Evolutionary conservation across 2,329 filamentous ascomycete genomes (phyloP).

Genomic region (Grosmannia clavigera): DNA sequence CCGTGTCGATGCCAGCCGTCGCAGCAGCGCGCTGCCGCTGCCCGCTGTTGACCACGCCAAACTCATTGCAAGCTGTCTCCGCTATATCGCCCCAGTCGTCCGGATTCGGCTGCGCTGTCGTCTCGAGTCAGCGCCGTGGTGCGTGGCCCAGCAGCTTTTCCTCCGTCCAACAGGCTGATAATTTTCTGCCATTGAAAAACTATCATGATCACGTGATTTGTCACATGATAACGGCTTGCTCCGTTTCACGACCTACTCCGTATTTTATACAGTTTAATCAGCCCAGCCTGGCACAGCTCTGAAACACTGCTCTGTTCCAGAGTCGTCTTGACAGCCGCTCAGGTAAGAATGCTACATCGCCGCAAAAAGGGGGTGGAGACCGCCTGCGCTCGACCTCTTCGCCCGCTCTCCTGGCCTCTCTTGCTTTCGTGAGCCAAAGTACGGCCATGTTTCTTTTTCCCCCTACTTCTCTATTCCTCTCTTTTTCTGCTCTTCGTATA

Average conservation of each 20-base stretch:
- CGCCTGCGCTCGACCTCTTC: neutral
- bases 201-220: neutral
- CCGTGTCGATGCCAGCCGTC: slow-evolving; percentile 7
- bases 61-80: slow-evolving; percentile 5
- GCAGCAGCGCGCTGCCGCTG: slow-evolving; percentile 6
- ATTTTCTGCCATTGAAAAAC: slow-evolving; percentile 7
- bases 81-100: neutral
- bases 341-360: neutral
- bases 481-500: neutral
- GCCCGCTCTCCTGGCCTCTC: neutral
- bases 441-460: neutral
- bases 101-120: neutral
- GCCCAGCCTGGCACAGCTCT: slow-evolving; percentile 26
- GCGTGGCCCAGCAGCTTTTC: neutral
- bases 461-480: neutral
- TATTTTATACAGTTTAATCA: neutral
- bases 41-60: slow-evolving; percentile 9
- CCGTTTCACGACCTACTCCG: too few species aligned
- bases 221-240: neutral
- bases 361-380: neutral
- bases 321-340: neutral
- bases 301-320: slow-evolving; percentile 26
- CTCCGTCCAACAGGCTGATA: slow-evolving; percentile 6
- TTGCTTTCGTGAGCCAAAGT: slow-evolving; percentile 14
- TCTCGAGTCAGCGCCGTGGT: neutral